Evolutionary conservation across 352 stramenopile species (phyloP).

Genomic region (Pythium periplocum): DNA sequence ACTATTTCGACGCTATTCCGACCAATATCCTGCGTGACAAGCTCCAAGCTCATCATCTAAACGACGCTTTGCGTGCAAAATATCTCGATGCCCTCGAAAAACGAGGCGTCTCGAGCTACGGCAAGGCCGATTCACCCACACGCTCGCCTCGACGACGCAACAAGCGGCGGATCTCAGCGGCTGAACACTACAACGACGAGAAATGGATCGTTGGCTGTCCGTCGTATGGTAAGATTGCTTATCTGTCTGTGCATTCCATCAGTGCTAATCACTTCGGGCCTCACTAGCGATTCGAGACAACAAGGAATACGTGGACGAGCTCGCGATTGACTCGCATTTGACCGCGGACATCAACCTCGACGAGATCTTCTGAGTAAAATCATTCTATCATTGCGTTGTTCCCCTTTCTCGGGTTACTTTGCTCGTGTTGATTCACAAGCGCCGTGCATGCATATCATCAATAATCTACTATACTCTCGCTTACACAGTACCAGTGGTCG

Average conservation of each 20-base stretch:
- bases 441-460: too few species aligned
- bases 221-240: slow-evolving; percentile 51
- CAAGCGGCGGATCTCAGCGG: slow-evolving; percentile 28
- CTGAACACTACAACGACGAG: slow-evolving; percentile 42
- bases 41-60: slow-evolving; percentile 23
- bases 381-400: too few species aligned
- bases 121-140: slow-evolving; percentile 6
- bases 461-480: too few species aligned
- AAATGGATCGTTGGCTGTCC: slow-evolving; percentile 66
- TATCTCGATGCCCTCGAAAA: slow-evolving; percentile 39
- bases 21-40: slow-evolving; percentile 57
- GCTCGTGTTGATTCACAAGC: background rate
- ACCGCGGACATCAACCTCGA: slow-evolving; percentile 54
- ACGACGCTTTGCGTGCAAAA: slow-evolving; percentile 32
- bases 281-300: slow-evolving; percentile 69
- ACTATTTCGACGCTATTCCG: slow-evolving; percentile 81
- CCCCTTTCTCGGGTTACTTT: background rate
- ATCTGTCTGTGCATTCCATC: background rate
- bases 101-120: slow-evolving; percentile 5
- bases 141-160: slow-evolving; percentile 28
- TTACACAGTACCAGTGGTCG: too few species aligned
- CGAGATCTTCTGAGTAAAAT: slow-evolving; percentile 41
- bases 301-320: slow-evolving; percentile 71
- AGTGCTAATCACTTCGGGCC: background rate
- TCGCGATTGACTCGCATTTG: slow-evolving; percentile 73